Evolutionary conservation across 78 protist species (phyloP), one percentile per base, ranked within the genome.

Genomic region (Capsaspora owczarzaki): DNA sequence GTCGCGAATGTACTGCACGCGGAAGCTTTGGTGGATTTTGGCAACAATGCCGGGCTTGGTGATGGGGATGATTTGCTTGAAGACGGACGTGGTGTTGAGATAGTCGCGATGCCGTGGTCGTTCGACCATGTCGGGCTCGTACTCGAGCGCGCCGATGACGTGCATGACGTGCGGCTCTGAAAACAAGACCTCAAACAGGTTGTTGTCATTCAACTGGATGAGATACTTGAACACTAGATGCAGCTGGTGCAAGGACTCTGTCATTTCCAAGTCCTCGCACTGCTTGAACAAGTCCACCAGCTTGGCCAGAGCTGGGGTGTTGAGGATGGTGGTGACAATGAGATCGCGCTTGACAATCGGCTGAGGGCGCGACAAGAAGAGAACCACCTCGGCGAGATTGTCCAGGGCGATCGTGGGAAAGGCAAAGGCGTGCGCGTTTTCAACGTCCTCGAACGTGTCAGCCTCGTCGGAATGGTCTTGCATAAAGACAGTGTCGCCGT

Each of bases 71-170:
- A 87, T 91, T 51, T 91, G 77, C 81, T 91, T 87, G 74, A 91
- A 92, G 44, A 40, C 35, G 31, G 40, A 82, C 23, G 35, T 49
- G 6, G 63, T 12, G n/a, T 29, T 31, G 61, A 92, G 51, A 78
- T 74, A 91, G 19, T 82, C 87, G 72, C 95, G 86, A 61, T 92
- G 94, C 27, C 60, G 83, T 35, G 40, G 66, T 12, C 79, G 43
- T 49, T 66, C 38, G 31, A 87, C 68, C 4, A 92, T 40, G 40
- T 82, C 94, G 37, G 93, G 94, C 37, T 92, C 95, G 74, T 91
- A 92, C 83, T 92, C 94, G n/a, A 92, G 86, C 42, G 85, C 91
- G 49, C 94, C 94, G 81, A 92, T 53, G 29, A 88, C 70, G 29
- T 61, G 63, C 75, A 86, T 33, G 38, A 91, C 40, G 77, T 71